Percentiles rank a stretch among this genome's conserved stretches.
Evolutionary conservation across 164 flowering plant genomes (phyloP).

Genomic region (Hamamelis virginiana): DNA sequence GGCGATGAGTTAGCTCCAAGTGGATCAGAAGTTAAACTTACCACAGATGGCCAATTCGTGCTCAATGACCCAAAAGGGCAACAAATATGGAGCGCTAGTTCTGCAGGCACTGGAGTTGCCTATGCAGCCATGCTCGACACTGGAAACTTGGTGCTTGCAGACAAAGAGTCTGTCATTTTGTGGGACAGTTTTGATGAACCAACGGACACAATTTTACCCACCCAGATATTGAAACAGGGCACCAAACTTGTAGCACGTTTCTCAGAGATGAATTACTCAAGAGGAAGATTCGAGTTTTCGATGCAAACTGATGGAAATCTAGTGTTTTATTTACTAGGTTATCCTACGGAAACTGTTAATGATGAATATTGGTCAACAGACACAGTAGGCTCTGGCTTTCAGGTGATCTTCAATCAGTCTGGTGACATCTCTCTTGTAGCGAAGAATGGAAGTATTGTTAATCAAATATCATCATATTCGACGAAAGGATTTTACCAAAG

Average conservation of each 20-base stretch:
- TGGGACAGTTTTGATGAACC: slow-evolving; percentile 18
- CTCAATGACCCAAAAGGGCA: slow-evolving; percentile 2
- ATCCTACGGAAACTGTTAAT: neutral
- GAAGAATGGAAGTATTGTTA: neutral
- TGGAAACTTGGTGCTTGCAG: slow-evolving; percentile 16
- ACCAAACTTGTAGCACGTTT: slow-evolving; percentile 4
- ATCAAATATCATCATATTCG: no score
- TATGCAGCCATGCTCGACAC: slow-evolving; percentile 14
- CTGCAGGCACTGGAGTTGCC: neutral
- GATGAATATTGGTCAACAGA: neutral
- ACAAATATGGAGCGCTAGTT: neutral
- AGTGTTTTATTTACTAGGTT: neutral
- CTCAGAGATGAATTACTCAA: slow-evolving; percentile 1
- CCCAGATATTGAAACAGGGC: slow-evolving; percentile 5
- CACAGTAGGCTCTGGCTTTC: neutral
- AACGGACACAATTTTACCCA: slow-evolving; percentile 14
- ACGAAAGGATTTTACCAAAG: neutral
- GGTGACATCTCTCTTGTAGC: neutral
- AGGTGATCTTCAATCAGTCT: neutral
- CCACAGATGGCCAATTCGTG: neutral
- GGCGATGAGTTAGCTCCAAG: neutral
- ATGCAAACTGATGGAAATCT: slow-evolving; percentile 8
- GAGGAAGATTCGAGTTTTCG: slow-evolving; percentile 10
- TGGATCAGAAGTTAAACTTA: neutral
- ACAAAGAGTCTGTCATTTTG: neutral